Base-by-base conservation (phyloP, 352 stramenopile genomes). In the Phytophthora pini region DNA sequence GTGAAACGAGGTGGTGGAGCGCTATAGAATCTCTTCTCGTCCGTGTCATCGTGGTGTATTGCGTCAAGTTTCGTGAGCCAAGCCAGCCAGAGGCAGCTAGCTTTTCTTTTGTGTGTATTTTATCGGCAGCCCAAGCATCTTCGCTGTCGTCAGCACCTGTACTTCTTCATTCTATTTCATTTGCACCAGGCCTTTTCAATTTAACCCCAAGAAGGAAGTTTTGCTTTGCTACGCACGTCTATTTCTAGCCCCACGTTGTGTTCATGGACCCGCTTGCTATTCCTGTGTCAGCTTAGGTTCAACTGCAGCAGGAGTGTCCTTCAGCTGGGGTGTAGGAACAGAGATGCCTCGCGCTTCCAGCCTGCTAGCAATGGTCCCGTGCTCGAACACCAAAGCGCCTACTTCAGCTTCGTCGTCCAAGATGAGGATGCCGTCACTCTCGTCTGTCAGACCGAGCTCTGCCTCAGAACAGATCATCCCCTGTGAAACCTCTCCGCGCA, bases 391-490 rank as follows among this genome's bases (percentile, higher is more conserved):
- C n/a, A 85, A 77, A 9, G 57, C 74, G 6, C 84, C 84, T 7
- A 92, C 66, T 20, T 74, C 70, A 10, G 82, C 82, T 34, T 86
- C 79, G 20, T 80, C 68, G 9, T 85, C 72, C 0, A 93, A 72
- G 31, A 90, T 82, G 22, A 88, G 56, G 63, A 93, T 92, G 63
- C 84, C 82, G 53, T 89, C 80, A 65, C 82, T 92, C 34, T 77
- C 38, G 49, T 88, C 77, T 4, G 70, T 67, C 24, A 93, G 67
- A 1, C 82, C 82, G 8, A 93, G 74, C 63, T 93, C 84, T 5
- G 74, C 82, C 64, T 93, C 84, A 1, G 84, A 93, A 71, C 84
- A 93, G 66, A 93, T 93, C 82, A 93, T 93, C 31, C 84, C 84
- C 45, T 90, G 80, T 27, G 84, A 93, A 10, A 92, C 44, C 51